Conservation (phyloP, 164 flowering plant genomes). For the Nymphaea colorata region DNA sequence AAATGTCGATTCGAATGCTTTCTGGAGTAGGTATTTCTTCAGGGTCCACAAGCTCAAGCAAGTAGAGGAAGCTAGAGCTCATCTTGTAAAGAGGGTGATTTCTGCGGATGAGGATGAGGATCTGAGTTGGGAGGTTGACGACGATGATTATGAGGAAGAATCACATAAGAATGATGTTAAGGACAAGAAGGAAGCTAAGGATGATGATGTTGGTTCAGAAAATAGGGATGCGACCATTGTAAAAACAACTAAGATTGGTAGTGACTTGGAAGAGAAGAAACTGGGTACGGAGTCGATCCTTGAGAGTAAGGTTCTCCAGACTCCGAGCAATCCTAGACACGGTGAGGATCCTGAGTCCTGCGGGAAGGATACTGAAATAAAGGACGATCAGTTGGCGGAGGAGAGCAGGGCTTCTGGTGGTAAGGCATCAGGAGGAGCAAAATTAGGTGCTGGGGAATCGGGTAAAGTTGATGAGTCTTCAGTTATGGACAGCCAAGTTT, state of each 20-base stretch:
- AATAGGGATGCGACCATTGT: not conserved
- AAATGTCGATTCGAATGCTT: conserved; percentile 34
- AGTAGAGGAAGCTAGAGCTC: conserved; percentile 61
- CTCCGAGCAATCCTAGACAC: not conserved
- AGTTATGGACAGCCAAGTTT: conserved; percentile 45
- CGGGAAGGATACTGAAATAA: not conserved
- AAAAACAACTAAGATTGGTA: not conserved
- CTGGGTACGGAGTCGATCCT: not conserved
- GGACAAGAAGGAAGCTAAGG: not conserved
- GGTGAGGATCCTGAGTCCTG: not conserved
- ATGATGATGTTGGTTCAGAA: not conserved
- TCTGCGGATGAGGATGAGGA: conserved; percentile 67
- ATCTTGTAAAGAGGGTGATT: conserved; percentile 64
- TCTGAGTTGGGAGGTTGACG: conserved; percentile 83
- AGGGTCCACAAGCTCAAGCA: conserved; percentile 45
- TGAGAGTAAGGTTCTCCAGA: not conserved
- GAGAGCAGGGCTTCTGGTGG: conserved; percentile 10
- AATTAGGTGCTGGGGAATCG: conserved; percentile 26
- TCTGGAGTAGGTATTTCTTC: conserved; percentile 75
- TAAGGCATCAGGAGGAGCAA: conserved; percentile 21
- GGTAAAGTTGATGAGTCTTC: conserved; percentile 47
- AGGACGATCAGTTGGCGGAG: not conserved
- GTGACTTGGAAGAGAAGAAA: not conserved
- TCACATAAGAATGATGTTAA: conserved; percentile 2
- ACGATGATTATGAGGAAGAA: conserved; percentile 23